Percentiles rank a stretch among this genome's conserved stretches.
These are phyloP conservation scores for Hypoxylon sp. DNA, from an alignment of 2,329 filamentous ascomycete species.

Conservation along the genomic window DNA sequence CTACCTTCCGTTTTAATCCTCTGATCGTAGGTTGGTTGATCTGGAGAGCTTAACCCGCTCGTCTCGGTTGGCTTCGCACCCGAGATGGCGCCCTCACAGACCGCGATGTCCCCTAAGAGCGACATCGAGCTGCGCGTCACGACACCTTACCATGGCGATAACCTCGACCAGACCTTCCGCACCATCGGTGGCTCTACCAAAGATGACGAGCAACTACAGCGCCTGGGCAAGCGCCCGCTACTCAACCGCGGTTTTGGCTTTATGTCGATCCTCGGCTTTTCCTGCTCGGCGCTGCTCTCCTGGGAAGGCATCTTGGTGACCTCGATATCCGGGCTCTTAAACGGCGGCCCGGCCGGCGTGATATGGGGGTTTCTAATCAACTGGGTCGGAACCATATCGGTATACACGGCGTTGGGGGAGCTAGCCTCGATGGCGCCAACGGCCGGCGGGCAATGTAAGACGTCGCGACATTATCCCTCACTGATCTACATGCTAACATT, in stretches of 20 bases:
- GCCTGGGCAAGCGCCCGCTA: slow-evolving; percentile 30
- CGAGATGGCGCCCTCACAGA: slow-evolving; percentile 1
- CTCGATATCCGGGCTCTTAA: slow-evolving; percentile 55
- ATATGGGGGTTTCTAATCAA: slow-evolving; percentile 64
- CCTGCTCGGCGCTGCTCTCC: slow-evolving; percentile 46
- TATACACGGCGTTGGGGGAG: slow-evolving; percentile 50
- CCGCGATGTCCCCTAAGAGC: slow-evolving; percentile 7
- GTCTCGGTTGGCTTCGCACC: background rate
- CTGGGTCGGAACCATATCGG: slow-evolving; percentile 59
- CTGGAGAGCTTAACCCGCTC: slow-evolving; percentile 5
- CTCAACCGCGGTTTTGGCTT: slow-evolving; percentile 23
- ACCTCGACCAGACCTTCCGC: background rate
- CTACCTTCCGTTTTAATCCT: background rate
- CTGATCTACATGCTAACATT: slow-evolving; percentile 6
- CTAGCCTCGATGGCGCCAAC: slow-evolving; percentile 44
- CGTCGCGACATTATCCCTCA: background rate
- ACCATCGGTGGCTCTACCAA: slow-evolving; percentile 15
- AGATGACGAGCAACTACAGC: slow-evolving; percentile 26
- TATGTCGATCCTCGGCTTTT: slow-evolving; percentile 39
- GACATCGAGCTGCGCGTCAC: slow-evolving; percentile 13
- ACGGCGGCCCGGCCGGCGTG: slow-evolving; percentile 65
- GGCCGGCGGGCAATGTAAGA: slow-evolving; percentile 42
- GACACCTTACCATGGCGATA: background rate
- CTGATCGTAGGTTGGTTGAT: background rate
- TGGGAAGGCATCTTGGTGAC: slow-evolving; percentile 64